Base-by-base conservation (phyloP, 495 filamentous ascomycete genomes). In the Neurospora terricola region DNA sequence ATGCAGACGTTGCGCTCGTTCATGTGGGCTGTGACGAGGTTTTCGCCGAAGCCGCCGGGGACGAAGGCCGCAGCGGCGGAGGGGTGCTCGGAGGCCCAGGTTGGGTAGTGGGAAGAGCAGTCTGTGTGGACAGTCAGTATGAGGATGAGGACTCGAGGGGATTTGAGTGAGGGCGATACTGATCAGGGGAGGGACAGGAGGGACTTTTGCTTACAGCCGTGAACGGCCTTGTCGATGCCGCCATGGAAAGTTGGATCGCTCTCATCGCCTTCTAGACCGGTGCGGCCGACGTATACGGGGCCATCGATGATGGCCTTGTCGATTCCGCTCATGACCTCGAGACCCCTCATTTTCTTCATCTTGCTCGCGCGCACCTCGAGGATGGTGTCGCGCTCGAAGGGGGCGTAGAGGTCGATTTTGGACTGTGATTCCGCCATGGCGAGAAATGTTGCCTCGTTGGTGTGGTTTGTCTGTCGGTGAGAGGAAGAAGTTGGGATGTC, bases 1-100 rank as follows among this genome's bases (percentile, higher is more conserved):
- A 90, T 88, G 75, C 87, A 89, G 6, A 89, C 80, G 76, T 87
- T 88, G 34, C 81, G 80, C 79, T 90, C 88, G 73, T 88, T 88
- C 80, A 88, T 80, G 48, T 73, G 79, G 34, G 77, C 74, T 11
- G 79, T 80, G 23, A 88, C 85, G 2, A 90, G 78, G 73, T 90
- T 90, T 78, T 90, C 88, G 27, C 88, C 88, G 74, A 89, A 89
- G 3, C 81, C 86, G 38, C 88, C 88, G 1, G 83, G 80, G 12
- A 78, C 66, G 73, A 90, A 89, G 14, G 75, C 76, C 0, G 80
- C 59, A 3, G 83, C 81, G 4, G 82, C 81, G 0, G 81, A 71
- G 12, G 85, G 84, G 71, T 82, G 84, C 40, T 87, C 84, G 3
- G 76, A 38, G 11, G 76, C 76, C 86, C 87, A 88, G 10, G 66